A percentile compares a stretch with the other conserved stretches of the same genome.
Evolutionary conservation across 768 basidiomycete species (phyloP).

Genomic region (Lanmaoa rubissima): DNA sequence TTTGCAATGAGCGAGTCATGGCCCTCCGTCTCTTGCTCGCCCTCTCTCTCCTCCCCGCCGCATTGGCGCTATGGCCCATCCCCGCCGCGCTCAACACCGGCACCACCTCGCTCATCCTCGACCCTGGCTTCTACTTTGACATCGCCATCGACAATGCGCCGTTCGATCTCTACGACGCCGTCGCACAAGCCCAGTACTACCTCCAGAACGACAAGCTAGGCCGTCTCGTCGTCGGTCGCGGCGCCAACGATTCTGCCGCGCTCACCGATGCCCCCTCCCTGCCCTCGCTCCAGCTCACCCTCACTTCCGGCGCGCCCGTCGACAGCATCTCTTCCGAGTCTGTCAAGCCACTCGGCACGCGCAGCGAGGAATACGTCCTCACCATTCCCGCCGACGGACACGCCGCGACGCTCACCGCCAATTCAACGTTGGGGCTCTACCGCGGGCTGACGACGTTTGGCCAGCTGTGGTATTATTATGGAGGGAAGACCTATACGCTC

Average conservation of each 20-base stretch:
- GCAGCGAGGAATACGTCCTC: slow-evolving; percentile 47
- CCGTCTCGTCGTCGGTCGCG: slow-evolving; percentile 42
- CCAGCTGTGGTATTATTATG: slow-evolving; percentile 48
- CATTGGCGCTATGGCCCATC: slow-evolving; percentile 33
- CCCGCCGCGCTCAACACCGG: slow-evolving; percentile 28
- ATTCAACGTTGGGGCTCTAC: slow-evolving; percentile 48
- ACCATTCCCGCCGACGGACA: slow-evolving; percentile 37
- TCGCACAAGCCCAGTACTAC: slow-evolving; percentile 29
- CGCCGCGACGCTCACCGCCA: slow-evolving; percentile 39
- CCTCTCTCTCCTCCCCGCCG: slow-evolving; percentile 13
- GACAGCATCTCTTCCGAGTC: slow-evolving; percentile 38
- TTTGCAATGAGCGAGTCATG: neutral
- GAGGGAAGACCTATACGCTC: slow-evolving; percentile 36
- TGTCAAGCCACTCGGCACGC: slow-evolving; percentile 30
- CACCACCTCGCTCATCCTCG: slow-evolving; percentile 23
- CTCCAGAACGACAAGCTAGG: slow-evolving; percentile 38
- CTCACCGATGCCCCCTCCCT: slow-evolving; percentile 29
- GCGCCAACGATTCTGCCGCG: slow-evolving; percentile 29
- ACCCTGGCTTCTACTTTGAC: slow-evolving; percentile 28
- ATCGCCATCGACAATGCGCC: slow-evolving; percentile 29
- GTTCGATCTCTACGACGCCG: slow-evolving; percentile 34
- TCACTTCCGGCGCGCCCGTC: slow-evolving; percentile 15
- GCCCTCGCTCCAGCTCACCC: slow-evolving; percentile 26
- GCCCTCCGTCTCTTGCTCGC: slow-evolving; percentile 4
- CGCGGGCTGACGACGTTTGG: slow-evolving; percentile 56